Evolutionary conservation across 345 rosid species (phyloP).

Genomic region (Barbarea vulgaris): DNA sequence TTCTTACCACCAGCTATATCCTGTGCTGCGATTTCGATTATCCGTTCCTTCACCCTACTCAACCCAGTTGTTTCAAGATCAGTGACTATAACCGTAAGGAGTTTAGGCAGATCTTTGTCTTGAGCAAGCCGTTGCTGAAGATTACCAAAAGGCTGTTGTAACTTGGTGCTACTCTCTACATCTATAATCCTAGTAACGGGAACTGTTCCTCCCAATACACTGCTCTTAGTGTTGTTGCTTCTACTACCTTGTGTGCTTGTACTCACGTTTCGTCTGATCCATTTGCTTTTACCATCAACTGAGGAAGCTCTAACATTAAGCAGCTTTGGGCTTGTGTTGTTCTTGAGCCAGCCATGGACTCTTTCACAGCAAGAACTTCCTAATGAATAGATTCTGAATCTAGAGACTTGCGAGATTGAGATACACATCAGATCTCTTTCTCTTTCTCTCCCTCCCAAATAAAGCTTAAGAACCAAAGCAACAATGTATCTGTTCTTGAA

Average conservation of each 20-base stretch:
- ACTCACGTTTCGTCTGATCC: conserved; percentile 57
- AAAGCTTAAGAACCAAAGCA: conserved; percentile 42
- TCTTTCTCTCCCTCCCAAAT: background rate
- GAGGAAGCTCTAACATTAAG: conserved; percentile 48
- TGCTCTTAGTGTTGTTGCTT: conserved; percentile 39
- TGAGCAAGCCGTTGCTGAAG: conserved; percentile 57
- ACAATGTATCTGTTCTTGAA: conserved; percentile 35
- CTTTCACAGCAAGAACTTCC: conserved; percentile 52
- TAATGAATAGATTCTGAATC: conserved; percentile 52
- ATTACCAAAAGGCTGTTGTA: conserved; percentile 47
- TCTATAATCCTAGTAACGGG: conserved; percentile 48
- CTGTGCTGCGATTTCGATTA: conserved; percentile 79
- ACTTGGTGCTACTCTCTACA: conserved; percentile 39
- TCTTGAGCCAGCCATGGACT: conserved; percentile 43
- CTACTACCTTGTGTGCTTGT: conserved; percentile 46
- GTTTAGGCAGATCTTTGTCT: conserved; percentile 54
- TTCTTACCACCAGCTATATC: conserved; percentile 85
- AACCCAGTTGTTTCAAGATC: conserved; percentile 88
- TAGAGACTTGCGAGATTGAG: conserved; percentile 68
- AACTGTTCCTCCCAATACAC: conserved; percentile 48
- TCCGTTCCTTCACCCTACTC: conserved; percentile 51
- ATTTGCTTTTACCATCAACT: conserved; percentile 61
- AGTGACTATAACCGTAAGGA: conserved; percentile 58
- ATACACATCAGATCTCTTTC: conserved; percentile 51
- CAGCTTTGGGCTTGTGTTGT: conserved; percentile 42